Percentiles rank a stretch among this genome's conserved stretches.
Conservation (phyloP, 2,329 filamentous ascomycete genomes). For the Fusarium protoensiforme region DNA sequence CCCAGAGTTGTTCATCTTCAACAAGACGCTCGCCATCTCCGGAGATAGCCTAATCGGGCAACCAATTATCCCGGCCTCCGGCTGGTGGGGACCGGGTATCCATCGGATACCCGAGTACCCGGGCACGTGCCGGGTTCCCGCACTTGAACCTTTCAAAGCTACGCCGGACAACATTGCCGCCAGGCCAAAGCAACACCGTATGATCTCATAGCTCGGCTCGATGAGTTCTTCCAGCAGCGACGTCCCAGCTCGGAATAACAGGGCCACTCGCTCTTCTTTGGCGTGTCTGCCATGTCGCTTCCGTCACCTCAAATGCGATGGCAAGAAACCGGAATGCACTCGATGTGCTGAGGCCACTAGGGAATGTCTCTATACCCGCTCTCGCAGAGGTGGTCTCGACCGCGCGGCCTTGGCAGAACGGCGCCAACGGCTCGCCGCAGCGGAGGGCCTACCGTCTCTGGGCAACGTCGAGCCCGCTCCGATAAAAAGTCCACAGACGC, state of each 20-base stretch:
- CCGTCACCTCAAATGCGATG: constrained; percentile 65
- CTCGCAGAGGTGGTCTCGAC: constrained; percentile 57
- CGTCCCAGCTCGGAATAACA: not conserved
- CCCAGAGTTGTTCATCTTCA: not conserved
- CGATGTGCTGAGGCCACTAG: constrained; percentile 57
- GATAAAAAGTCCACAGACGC: not conserved
- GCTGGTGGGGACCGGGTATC: not conserved
- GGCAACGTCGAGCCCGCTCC: not conserved
- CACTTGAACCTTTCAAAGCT: not conserved
- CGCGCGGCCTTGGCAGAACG: constrained; percentile 42
- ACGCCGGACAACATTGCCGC: not conserved
- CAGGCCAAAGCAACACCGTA: not conserved
- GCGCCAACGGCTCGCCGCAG: constrained; percentile 41
- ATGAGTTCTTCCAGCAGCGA: constrained; percentile 2
- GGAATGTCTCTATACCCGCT: constrained; percentile 62
- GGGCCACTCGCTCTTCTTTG: constrained; percentile 42
- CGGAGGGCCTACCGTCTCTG: not conserved
- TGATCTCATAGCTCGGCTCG: not conserved
- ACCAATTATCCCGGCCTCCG: not conserved
- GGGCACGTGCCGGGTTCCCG: no score
- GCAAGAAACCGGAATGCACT: constrained; percentile 57
- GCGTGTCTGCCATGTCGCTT: constrained; percentile 64
- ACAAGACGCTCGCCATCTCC: not conserved
- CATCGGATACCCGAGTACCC: constrained; percentile 18
- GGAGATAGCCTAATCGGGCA: constrained; percentile 1